Base-by-base conservation (phyloP, 345 rosid species). In the Diplotaxis tenuifolia region DNA sequence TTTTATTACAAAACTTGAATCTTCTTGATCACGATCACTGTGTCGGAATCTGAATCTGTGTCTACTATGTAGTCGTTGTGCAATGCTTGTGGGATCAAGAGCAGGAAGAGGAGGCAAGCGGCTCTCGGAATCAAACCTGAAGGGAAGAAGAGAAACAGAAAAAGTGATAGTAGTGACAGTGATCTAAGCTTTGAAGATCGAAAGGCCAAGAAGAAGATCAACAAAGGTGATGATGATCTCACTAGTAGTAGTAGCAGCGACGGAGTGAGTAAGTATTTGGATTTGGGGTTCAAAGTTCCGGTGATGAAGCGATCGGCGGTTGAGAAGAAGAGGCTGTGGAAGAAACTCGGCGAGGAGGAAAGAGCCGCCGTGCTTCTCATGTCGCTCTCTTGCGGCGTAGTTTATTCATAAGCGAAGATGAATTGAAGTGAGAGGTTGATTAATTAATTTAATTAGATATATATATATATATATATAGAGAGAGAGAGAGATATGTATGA, bases 51-150 rank as follows among this genome's bases (percentile, higher is more conserved):
- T 11, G 50, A 15, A 45, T 45, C 19, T 45, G 50, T 45, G 28
- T 25, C 28, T 25, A 5, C 21, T 52, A 49, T 38, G 55, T 83
- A 95, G 99, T 95, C 99, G 5, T 79, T 95, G 15, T 95, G 99
- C 58, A 95, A 95, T 79, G 99, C 99, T 3, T 95, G 99, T 67
- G 99, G 99, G 77, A 95, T 95, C 78, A 87, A 96, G 75, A 95
- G 96, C 76, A 85, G 99, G 84, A 95, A 95, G 81, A 95, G 87
- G 85, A 87, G 89, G 45, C 84, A 96, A 34, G 96, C 91, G 0
- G 81, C 83, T 21, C 42, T 84, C 27, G 91, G 96, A 72, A 85
- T 56, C 21, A 73, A 23, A 27, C 52, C 78, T 77, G 77, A 58
- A 76, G 89, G 66, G 63, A 82, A 23, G 80, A 75, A 9, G 93